Base-by-base conservation (phyloP, 352 stramenopile genomes). In the Pythium sukuiense region DNA sequence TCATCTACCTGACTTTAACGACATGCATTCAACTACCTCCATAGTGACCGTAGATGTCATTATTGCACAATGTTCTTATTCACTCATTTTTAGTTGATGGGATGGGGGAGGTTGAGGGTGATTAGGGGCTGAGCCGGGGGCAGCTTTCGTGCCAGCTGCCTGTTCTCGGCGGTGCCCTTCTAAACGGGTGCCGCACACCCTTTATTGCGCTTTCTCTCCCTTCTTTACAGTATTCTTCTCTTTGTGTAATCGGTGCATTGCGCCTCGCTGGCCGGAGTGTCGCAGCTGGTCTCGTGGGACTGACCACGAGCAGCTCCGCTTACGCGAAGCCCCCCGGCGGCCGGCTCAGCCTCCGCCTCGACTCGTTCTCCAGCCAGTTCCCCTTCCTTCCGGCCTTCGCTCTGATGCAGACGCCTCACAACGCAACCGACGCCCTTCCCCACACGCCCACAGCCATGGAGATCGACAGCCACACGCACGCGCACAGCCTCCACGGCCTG, bases 51-150 rank as follows among this genome's bases (percentile, higher is more conserved):
- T 48, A 12, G 7, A 30, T 30, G 20, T 54, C 46, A 54, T 9
- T 54, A 54, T 48, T 16, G n/a, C 33, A 7, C 0, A 50, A 29
- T 1, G 63, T 68, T 37, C 30, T 45, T 62, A 68, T 54, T 8
- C n/a, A 39, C 63, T 24, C 20, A 14, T 43, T n/a, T 63, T 70
- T 64, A 59, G 63, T 70, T 55, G 55, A 64, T 60, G 55, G 46
- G 56, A 64, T 70, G 55, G 55, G 56, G 16, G 16, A 9, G 4
- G 12, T 26, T 13, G 41, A 27, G 12, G 16, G 63, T 37, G 65
- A 12, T 71, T 63, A 71, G 65, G 65, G 57, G 26, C 45, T 62
- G 35, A 55, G 50, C 37, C 46, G 48, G 56, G 63, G 53, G 13
- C 49, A 37, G 49, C 26, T 55, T 27, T 12, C 3, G 1, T 37